phyloP scores from a whole-genome alignment of 176 grass and related monocot genomes.

The Oryza nivara region DNA sequence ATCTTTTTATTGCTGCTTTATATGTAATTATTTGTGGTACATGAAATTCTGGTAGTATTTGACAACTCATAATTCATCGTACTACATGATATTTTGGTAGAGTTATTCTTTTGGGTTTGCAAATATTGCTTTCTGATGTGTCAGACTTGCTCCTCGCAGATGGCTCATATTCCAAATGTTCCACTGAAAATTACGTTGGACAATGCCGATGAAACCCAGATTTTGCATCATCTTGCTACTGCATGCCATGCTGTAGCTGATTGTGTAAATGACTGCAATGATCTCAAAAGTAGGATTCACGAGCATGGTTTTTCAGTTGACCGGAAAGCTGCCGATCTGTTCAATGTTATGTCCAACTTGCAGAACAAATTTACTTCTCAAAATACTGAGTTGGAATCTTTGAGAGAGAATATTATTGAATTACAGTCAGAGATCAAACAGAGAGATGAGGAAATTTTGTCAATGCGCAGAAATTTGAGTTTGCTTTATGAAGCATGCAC shows the following conservation, averaged over 20 bases:
- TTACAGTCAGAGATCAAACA: conserved; percentile 59
- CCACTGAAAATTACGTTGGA: conserved; percentile 49
- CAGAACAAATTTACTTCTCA: conserved; percentile 58
- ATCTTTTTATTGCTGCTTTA: conserved; percentile 9
- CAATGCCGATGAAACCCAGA: conserved; percentile 59
- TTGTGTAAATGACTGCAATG: conserved; percentile 66
- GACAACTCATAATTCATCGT: neutral
- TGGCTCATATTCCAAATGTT: conserved; percentile 48
- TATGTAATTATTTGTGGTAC: conserved; percentile 19
- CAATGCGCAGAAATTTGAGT: conserved; percentile 55
- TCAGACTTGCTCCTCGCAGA: conserved; percentile 57
- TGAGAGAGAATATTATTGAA: conserved; percentile 52
- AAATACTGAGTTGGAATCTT: conserved; percentile 58
- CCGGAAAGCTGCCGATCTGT: conserved; percentile 59
- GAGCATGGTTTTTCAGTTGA: conserved; percentile 74
- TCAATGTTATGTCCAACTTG: conserved; percentile 61
- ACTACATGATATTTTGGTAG: conserved; percentile 19
- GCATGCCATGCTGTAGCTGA: conserved; percentile 54
- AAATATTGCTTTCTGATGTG: conserved; percentile 31
- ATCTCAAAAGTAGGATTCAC: conserved; percentile 74
- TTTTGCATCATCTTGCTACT: conserved; percentile 63
- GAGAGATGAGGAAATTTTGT: conserved; percentile 69
- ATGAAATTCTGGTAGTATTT: neutral
- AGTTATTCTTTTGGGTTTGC: neutral
- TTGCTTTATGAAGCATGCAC: conserved; percentile 80